These are phyloP conservation scores for Trametes hirsuta DNA, from an alignment of 1,284 basidiomycete genomes.

Conservation along the genomic window DNA sequence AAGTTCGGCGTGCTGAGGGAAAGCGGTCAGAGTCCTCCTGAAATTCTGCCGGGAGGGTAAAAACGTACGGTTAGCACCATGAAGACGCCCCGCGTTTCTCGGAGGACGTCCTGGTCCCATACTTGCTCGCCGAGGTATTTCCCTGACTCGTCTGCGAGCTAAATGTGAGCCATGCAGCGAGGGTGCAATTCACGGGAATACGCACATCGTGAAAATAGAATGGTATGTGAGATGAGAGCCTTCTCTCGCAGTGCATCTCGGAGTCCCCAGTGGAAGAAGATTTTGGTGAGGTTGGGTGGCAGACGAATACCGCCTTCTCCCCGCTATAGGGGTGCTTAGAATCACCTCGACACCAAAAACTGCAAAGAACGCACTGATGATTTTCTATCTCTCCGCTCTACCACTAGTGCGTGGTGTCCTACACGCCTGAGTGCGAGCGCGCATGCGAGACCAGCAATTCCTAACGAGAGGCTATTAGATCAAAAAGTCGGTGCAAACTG, in stretches of 20 bases:
- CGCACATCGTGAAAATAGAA: slow-evolving; percentile 45
- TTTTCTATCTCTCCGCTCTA: slow-evolving; percentile 49
- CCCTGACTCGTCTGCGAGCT: slow-evolving; percentile 38
- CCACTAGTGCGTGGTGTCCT: slow-evolving; percentile 56
- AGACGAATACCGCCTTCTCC: slow-evolving; percentile 48
- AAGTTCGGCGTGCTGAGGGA: slow-evolving; percentile 44
- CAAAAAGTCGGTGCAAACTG: background rate
- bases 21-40: background rate
- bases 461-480: slow-evolving; percentile 1
- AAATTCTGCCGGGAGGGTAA: slow-evolving; percentile 29
- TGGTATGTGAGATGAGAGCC: slow-evolving; percentile 41
- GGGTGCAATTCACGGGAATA: background rate
- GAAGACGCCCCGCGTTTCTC: slow-evolving; percentile 58
- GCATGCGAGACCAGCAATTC: slow-evolving; percentile 52
- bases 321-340: background rate
- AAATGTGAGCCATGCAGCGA: background rate
- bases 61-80: slow-evolving; percentile 51
- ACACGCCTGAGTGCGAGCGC: slow-evolving; percentile 56
- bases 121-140: slow-evolving; percentile 52
- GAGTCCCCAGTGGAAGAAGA: slow-evolving; percentile 60
- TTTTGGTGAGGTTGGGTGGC: slow-evolving; percentile 59
- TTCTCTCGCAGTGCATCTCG: slow-evolving; percentile 40
- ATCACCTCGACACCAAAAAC: background rate
- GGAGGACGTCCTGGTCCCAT: slow-evolving; percentile 57
- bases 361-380: slow-evolving; percentile 36